Conservation (phyloP, 176 grass and related monocot species). For the Oryza nivara region DNA sequence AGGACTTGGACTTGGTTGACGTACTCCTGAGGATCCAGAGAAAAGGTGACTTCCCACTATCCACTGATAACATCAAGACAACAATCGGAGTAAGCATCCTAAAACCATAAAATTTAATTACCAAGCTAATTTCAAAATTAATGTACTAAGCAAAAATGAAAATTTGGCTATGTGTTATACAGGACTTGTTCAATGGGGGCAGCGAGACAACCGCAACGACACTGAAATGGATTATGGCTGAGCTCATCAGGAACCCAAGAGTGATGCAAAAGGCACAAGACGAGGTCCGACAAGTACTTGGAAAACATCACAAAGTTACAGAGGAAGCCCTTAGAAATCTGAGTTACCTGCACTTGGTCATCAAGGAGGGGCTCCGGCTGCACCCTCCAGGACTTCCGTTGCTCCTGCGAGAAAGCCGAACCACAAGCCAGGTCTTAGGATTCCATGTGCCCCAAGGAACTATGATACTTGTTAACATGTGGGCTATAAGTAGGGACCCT, state of each 20-base stretch:
- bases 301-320: not conserved
- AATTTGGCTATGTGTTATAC: no score
- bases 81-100: constrained; percentile 35
- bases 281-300: no score
- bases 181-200: no score
- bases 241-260: no score
- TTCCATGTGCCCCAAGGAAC: constrained; percentile 31
- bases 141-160: no score
- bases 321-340: not conserved
- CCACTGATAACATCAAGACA: constrained; percentile 41
- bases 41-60: constrained; percentile 19
- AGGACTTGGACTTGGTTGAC: constrained; percentile 33
- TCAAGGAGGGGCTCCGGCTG: constrained; percentile 49
- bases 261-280: no score
- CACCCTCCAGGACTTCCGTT: constrained; percentile 3
- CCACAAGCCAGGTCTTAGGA: constrained; percentile 22
- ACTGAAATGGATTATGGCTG: no score
- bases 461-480: constrained; percentile 32
- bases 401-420: not conserved
- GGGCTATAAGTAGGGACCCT: constrained; percentile 45
- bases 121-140: no score
- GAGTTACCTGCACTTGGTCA: constrained; percentile 34
- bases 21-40: constrained; percentile 46
- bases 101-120: no score
- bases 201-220: no score